These are phyloP conservation scores for Flaveria trinervia DNA, from an alignment of 129 eudicot genomes.

Conservation along the genomic window DNA sequence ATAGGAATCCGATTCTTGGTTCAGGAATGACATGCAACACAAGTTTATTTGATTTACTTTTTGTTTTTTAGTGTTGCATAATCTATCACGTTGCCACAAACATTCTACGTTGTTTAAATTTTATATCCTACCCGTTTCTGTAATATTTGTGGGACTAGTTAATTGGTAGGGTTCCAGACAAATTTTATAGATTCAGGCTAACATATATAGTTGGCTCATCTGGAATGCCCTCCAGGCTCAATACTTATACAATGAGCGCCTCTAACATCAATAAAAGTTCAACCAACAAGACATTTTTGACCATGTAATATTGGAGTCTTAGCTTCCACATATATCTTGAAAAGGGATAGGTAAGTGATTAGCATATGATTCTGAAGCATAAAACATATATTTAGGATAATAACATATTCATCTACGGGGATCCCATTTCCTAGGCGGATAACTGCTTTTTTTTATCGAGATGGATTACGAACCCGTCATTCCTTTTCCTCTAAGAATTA, in stretches of 20 bases:
- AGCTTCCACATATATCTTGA: conserved; percentile 10
- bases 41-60: not conserved
- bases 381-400: conserved; percentile 15
- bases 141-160: not conserved
- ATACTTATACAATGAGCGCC: not conserved
- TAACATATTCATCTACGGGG: conserved; percentile 23
- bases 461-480: conserved; percentile 25
- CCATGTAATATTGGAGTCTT: not conserved
- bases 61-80: not conserved
- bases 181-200: not conserved
- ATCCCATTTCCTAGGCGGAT: not conserved
- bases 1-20: conserved; percentile 11
- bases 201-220: not conserved
- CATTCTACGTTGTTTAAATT: not conserved
- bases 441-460: conserved; percentile 9
- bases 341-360: not conserved
- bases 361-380: conserved; percentile 21
- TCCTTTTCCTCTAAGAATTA: conserved; percentile 23
- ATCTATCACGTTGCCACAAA: not conserved
- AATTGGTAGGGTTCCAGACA: not conserved
- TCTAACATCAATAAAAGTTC: not conserved
- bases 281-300: conserved; percentile 14
- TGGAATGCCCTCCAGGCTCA: not conserved
- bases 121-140: not conserved
- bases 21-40: conserved; percentile 6